A percentile compares a stretch with the other conserved stretches of the same genome.
phyloP scores from a whole-genome alignment of 805 yeast genomes.

The Metschnikowia noctiluminum region DNA sequence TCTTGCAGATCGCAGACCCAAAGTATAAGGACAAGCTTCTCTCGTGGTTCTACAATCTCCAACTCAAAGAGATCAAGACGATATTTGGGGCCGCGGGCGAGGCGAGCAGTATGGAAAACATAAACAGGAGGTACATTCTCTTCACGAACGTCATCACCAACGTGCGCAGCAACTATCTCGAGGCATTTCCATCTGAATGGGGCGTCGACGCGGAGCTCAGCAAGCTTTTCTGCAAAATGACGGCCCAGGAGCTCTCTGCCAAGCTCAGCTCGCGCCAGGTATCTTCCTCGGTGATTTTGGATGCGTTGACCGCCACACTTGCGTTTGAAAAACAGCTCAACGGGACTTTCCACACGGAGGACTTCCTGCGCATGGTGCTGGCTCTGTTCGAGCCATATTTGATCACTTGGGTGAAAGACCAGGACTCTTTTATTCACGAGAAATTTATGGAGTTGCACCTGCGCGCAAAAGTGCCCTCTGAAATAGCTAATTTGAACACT shows the following conservation, averaged over 20 bases:
- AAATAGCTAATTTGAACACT: conserved; percentile 14
- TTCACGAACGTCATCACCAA: conserved; percentile 66
- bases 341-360: conserved; percentile 52
- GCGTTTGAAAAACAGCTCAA: conserved; percentile 80
- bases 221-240: conserved; percentile 59
- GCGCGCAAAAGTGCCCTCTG: conserved; percentile 50
- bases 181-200: conserved; percentile 72
- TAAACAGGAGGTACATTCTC: conserved; percentile 76
- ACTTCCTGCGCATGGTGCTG: conserved; percentile 49
- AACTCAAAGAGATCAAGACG: conserved; percentile 67
- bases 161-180: conserved; percentile 49
- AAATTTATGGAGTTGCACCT: conserved; percentile 65
- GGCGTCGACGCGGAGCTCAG: conserved; percentile 60
- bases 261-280: conserved; percentile 43
- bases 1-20: conserved; percentile 62
- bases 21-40: conserved; percentile 56
- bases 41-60: conserved; percentile 68
- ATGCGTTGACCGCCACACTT: conserved; percentile 68
- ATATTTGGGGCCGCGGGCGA: conserved; percentile 82
- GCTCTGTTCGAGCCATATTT: conserved; percentile 80
- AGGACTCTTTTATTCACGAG: conserved; percentile 58
- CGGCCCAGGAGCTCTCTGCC: conserved; percentile 61
- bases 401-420: conserved; percentile 81
- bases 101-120: conserved; percentile 90
- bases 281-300: conserved; percentile 63